Conservation (phyloP, 2,329 filamentous ascomycete genomes). For the Chrysosporium keratinophilum region DNA sequence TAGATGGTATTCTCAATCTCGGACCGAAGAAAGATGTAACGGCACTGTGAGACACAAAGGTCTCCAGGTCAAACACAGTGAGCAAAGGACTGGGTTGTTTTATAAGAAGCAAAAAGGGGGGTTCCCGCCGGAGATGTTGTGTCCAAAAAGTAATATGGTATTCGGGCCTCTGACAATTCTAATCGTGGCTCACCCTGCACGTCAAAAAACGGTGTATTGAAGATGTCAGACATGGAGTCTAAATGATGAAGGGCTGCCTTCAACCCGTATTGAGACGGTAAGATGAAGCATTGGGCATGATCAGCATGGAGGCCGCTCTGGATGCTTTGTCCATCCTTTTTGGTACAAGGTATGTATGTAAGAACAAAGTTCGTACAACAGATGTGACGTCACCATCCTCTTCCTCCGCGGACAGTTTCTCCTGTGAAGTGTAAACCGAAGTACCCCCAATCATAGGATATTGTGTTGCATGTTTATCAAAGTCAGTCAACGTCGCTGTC, state of each 20-base stretch:
- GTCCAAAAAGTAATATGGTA: not conserved
- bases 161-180: not conserved
- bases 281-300: not conserved
- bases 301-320: not conserved
- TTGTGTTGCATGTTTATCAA: not conserved
- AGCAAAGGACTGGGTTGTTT: not conserved
- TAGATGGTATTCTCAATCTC: not conserved
- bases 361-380: constrained; percentile 9
- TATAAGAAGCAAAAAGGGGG: not conserved
- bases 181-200: not conserved
- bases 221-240: not conserved
- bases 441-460: not conserved
- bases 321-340: not conserved
- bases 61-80: not conserved
- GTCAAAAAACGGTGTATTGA: not conserved
- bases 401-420: constrained; percentile 8
- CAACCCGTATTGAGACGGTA: not conserved
- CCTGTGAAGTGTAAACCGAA: not conserved
- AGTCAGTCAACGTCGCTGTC: too few species aligned
- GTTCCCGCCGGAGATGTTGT: not conserved
- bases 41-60: not conserved
- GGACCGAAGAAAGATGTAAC: not conserved
- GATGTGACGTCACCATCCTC: constrained; percentile 2
- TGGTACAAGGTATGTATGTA: not conserved
- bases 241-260: not conserved